Conservation (phyloP, 2,329 filamentous ascomycete species). For the Apiospora rasikravindrae region DNA sequence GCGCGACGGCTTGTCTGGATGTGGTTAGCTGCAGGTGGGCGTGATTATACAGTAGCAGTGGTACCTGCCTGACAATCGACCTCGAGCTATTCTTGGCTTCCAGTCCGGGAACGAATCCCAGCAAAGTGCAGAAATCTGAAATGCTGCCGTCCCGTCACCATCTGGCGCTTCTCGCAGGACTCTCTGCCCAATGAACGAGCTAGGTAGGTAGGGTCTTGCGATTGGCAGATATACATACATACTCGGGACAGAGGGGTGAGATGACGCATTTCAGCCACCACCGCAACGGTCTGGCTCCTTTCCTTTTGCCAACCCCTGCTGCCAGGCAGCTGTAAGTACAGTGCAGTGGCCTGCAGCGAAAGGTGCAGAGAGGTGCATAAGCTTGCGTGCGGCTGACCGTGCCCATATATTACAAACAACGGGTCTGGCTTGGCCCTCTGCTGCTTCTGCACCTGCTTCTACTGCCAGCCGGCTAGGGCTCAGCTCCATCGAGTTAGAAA, state of each 20-base stretch:
- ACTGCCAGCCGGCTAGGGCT: not conserved
- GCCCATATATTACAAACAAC: conserved; percentile 8
- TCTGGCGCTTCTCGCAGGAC: not conserved
- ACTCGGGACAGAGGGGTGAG: not conserved
- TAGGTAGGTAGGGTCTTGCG: not conserved
- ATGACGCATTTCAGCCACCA: not conserved
- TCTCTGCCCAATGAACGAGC: not conserved
- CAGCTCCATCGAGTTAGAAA: conserved; percentile 5
- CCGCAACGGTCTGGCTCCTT: not conserved
- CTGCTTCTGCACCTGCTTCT: not conserved
- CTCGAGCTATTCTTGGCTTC: conserved; percentile 1
- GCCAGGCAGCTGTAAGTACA: too few species aligned
- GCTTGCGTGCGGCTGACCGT: conserved; percentile 13
- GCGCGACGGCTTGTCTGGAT: conserved; percentile 5
- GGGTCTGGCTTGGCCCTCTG: conserved; percentile 2
- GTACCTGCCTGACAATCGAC: not conserved
- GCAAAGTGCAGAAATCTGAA: not conserved
- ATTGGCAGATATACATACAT: not conserved
- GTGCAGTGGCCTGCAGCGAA: not conserved
- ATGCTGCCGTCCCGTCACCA: not conserved
- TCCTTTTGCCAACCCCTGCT: not conserved
- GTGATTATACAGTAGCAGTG: not conserved
- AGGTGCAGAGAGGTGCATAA: not conserved
- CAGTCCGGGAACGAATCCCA: not conserved
- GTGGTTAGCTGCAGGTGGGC: not conserved